phyloP scores from a whole-genome alignment of 306 rosid genomes.

The Prosopis cineraria region DNA sequence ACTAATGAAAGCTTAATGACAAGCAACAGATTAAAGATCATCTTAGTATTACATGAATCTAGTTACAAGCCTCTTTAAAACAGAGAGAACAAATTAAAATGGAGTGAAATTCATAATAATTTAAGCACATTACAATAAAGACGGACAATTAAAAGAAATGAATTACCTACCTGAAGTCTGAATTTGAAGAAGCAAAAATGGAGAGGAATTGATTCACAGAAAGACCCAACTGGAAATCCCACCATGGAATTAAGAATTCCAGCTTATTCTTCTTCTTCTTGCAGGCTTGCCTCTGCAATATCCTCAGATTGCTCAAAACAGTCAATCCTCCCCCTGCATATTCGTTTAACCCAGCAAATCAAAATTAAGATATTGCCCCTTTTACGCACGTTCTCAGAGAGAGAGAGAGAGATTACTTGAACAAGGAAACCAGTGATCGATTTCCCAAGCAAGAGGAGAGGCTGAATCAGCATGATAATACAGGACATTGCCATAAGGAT shows the following conservation, averaged over 20 bases:
- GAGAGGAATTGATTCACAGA: slow-evolving; percentile 91
- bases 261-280: slow-evolving; percentile 79
- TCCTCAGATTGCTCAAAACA: slow-evolving; percentile 86
- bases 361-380: slow-evolving; percentile 15
- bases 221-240: slow-evolving; percentile 94
- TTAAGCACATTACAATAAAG: background rate
- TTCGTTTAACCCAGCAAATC: slow-evolving; percentile 32
- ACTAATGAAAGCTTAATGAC: background rate
- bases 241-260: slow-evolving; percentile 94
- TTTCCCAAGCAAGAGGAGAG: slow-evolving; percentile 96
- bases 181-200: slow-evolving; percentile 84
- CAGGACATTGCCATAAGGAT: slow-evolving; percentile 83
- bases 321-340: slow-evolving; percentile 92
- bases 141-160: background rate
- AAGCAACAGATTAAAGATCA: background rate
- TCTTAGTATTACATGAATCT: background rate
- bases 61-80: no score
- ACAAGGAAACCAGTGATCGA: slow-evolving; percentile 98
- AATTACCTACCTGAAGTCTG: slow-evolving; percentile 73
- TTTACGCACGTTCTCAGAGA: background rate
- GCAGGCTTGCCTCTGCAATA: slow-evolving; percentile 81
- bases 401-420: slow-evolving; percentile 54
- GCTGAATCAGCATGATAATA: slow-evolving; percentile 93
- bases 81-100: no score
- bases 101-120: background rate